Evolutionary conservation across 1,139 yeast species (phyloP).

Genomic region (Wickerhamiella pararugosa): DNA sequence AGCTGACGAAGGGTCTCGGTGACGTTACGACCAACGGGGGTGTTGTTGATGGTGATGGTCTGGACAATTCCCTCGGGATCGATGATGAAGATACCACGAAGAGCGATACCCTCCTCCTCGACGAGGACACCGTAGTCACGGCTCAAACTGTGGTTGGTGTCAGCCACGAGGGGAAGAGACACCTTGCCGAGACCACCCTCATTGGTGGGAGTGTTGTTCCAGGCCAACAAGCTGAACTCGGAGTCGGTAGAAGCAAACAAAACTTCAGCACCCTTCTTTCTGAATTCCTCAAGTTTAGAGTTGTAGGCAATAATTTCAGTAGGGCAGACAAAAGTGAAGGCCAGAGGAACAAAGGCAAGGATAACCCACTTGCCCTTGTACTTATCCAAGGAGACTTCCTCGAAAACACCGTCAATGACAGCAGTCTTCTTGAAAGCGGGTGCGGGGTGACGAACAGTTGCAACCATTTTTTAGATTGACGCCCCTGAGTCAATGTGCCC

Average conservation of each 20-base stretch:
- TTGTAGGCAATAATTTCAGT: conserved; percentile 97
- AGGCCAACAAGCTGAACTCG: conserved; percentile 88
- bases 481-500: too few relatives aligned
- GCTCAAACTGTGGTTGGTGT: conserved; percentile 87
- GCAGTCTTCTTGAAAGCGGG: conserved; percentile 93
- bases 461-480: conserved; percentile 44
- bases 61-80: conserved; percentile 89
- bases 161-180: conserved; percentile 86
- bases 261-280: conserved; percentile 73
- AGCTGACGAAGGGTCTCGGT: conserved; percentile 93
- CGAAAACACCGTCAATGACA: conserved; percentile 86
- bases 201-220: conserved; percentile 93
- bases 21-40: conserved; percentile 97
- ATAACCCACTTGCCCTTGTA: conserved; percentile 96
- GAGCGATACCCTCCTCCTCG: conserved; percentile 88
- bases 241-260: conserved; percentile 95
- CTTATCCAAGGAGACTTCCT: conserved; percentile 82
- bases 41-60: conserved; percentile 93
- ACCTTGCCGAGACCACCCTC: conserved; percentile 96
- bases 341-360: conserved; percentile 91
- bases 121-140: conserved; percentile 92
- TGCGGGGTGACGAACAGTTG: conserved; percentile 85
- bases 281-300: conserved; percentile 79
- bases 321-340: conserved; percentile 97
- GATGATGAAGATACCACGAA: conserved; percentile 93